Evolutionary conservation across 2,329 filamentous ascomycete species (phyloP), one percentile per base, ranked within the genome.

Genomic region (Neofusicoccum sp.): DNA sequence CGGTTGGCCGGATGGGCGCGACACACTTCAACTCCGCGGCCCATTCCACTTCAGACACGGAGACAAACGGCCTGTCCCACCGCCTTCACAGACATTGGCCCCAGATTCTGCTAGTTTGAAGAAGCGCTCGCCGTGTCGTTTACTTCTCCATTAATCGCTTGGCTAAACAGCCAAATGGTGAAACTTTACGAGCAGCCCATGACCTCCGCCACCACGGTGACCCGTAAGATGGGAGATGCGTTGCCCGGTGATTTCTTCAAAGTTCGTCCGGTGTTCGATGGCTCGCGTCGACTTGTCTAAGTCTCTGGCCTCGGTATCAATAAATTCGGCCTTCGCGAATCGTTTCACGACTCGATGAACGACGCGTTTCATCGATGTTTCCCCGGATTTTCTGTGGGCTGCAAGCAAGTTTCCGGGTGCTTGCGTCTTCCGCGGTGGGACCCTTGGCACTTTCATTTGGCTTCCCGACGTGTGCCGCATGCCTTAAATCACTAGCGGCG

Each of bases 11-110:
- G 31, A 51, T 7, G 30, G 36, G 24, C 31, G 49, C 16, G 14
- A 54, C 49, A 54, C 49, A 38, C 33, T 11, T 16, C 38, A 56
- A 7, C 36, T 56, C 38, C 38, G 28, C 38, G 9, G 38, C 9
- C 51, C 51, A 56, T 56, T 56, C 51, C 51, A 43, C n/a, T 43
- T 56, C 16, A 33, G 38, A 56, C 51, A 56, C 51, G 51, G 51
- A 56, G 34, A 16, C n/a, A 31, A 14, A 6, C 12, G 6, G 16
- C 49, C 6, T 26, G 3, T 20, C 14, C 12, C 20, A n/a, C 34
- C n/a, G 11, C 26, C 26, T 38, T n/a, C 20, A 6, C 24, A 26
- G 4, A 14, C 36, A 4, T 5, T 41, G 34, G 26, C 6, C 34
- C 28, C 24, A 41, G 26, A 14, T 28, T 16, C 2, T 41, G 16